phyloP scores from a whole-genome alignment of 148 eudicot genomes.

The Bassia scoparia region DNA sequence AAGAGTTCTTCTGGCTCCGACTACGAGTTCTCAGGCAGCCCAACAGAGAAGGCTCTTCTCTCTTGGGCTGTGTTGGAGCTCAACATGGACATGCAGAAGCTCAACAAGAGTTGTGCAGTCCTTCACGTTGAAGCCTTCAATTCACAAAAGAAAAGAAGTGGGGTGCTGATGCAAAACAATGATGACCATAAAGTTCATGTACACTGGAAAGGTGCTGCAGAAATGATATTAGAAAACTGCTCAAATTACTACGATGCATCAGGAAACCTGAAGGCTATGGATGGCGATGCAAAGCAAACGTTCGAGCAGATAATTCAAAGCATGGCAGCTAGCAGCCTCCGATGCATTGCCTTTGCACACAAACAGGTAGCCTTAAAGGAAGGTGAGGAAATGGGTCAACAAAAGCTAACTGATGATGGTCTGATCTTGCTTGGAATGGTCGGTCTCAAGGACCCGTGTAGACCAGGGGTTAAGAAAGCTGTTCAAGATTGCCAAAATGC shows the following conservation, averaged over 20 bases:
- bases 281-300: neutral
- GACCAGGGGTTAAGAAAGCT: slow-evolving; percentile 32
- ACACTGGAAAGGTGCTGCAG: slow-evolving; percentile 31
- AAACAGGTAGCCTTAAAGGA: slow-evolving; percentile 13
- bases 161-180: slow-evolving; percentile 13
- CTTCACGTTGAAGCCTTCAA: slow-evolving; percentile 27
- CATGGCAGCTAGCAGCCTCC: slow-evolving; percentile 28
- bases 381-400: neutral
- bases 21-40: slow-evolving; percentile 28
- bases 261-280: slow-evolving; percentile 1
- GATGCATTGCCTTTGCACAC: slow-evolving; percentile 27
- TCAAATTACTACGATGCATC: slow-evolving; percentile 21
- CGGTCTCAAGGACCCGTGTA: slow-evolving; percentile 32
- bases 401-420: slow-evolving; percentile 14
- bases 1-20: slow-evolving; percentile 6
- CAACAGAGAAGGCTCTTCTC: slow-evolving; percentile 26
- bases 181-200: slow-evolving; percentile 5
- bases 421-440: slow-evolving; percentile 23
- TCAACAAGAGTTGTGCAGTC: neutral
- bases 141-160: slow-evolving; percentile 28
- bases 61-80: slow-evolving; percentile 23
- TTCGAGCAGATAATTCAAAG: slow-evolving; percentile 24
- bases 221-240: slow-evolving; percentile 23
- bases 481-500: slow-evolving; percentile 30
- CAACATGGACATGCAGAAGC: slow-evolving; percentile 19